phyloP scores from a whole-genome alignment of 108 stramenopile genomes.

The Skeletonema costatum region DNA sequence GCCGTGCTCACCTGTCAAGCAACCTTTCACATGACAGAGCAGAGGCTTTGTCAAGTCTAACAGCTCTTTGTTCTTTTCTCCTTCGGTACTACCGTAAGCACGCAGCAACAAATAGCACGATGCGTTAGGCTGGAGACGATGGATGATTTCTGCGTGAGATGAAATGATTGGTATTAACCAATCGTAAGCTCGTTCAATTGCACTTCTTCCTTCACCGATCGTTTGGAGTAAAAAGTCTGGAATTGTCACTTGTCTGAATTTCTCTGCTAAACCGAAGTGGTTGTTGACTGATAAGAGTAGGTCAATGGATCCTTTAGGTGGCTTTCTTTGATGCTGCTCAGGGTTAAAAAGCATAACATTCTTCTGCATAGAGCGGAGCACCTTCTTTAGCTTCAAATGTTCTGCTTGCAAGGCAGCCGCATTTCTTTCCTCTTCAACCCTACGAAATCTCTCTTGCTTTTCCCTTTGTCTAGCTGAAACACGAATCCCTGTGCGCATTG shows the following conservation, averaged over 20 bases:
- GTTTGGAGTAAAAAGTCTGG: conserved; percentile 74
- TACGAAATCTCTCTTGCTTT: conserved; percentile 42
- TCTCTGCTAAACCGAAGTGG: conserved; percentile 59
- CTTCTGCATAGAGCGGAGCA: conserved; percentile 64
- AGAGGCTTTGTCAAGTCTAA: conserved; percentile 65
- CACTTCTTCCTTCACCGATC: conserved; percentile 63
- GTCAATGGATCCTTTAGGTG: conserved; percentile 75
- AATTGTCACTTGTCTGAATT: conserved; percentile 47
- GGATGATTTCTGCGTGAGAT: conserved; percentile 56
- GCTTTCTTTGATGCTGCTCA: conserved; percentile 59
- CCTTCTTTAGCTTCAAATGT: conserved; percentile 53
- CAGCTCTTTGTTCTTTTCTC: conserved; percentile 59
- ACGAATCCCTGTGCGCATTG: conserved; percentile 32
- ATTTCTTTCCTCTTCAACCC: conserved; percentile 50
- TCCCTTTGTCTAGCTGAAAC: conserved; percentile 59
- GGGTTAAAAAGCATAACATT: conserved; percentile 80
- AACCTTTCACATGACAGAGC: conserved; percentile 64
- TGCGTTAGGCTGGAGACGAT: conserved; percentile 69
- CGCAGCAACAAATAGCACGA: conserved; percentile 73
- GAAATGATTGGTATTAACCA: conserved; percentile 85
- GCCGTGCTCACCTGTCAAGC: conserved; percentile 65
- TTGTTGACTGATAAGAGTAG: conserved; percentile 64
- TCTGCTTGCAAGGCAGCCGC: conserved; percentile 43
- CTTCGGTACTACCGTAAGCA: conserved; percentile 69
- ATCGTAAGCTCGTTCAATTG: conserved; percentile 83